Evolutionary conservation across 805 yeast species (phyloP).

Genomic region (Ascoidea asiatica): DNA sequence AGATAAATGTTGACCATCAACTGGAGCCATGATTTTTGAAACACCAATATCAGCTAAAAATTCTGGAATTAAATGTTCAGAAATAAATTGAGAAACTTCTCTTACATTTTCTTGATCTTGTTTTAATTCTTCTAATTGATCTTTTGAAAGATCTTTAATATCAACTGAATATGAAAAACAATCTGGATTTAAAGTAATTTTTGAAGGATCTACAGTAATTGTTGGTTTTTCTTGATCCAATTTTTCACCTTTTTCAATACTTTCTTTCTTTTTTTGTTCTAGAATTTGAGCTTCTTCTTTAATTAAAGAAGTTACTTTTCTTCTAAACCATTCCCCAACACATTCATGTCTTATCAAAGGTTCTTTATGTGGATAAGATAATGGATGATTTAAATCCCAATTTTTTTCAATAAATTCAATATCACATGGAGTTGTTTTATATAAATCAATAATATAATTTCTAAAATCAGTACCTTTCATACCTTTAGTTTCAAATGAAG

Average conservation of each 20-base stretch:
- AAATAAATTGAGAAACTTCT: conserved; percentile 53
- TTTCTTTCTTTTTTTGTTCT: conserved; percentile 19
- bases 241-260: conserved; percentile 14
- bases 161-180: conserved; percentile 38
- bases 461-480: conserved; percentile 76
- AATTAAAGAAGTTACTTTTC: conserved; percentile 41
- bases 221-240: conserved; percentile 30
- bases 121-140: conserved; percentile 20
- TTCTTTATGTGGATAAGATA: conserved; percentile 74
- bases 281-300: conserved; percentile 34
- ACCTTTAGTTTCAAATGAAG: conserved; percentile 77
- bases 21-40: conserved; percentile 43
- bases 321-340: conserved; percentile 79
- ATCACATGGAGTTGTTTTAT: conserved; percentile 77
- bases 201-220: conserved; percentile 36
- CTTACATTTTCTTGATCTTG: conserved; percentile 50
- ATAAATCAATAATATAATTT: conserved; percentile 71
- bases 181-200: conserved; percentile 67
- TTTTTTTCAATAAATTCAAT: conserved; percentile 56
- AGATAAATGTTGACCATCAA: conserved; percentile 71
- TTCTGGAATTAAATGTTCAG: conserved; percentile 44
- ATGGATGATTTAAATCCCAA: conserved; percentile 25
- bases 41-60: conserved; percentile 42
- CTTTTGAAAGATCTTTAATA: conserved; percentile 22
- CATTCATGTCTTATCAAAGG: conserved; percentile 77